Percentiles rank a stretch among this genome's conserved stretches.
Conservation (phyloP, 1,284 basidiomycete species). For the Malassezia restricta region DNA sequence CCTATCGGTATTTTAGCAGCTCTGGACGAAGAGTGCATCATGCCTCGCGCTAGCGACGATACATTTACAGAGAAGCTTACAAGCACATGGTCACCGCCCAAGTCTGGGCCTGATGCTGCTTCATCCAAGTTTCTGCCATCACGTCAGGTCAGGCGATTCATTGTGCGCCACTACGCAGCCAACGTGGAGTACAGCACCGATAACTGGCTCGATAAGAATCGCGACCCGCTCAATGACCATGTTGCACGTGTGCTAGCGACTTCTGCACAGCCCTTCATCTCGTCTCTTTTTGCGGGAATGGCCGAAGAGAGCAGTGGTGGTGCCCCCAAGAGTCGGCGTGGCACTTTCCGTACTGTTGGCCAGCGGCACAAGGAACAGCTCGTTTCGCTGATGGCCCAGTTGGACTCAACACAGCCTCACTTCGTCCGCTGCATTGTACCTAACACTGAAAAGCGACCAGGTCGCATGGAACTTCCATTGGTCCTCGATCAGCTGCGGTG, state of each 20-base stretch:
- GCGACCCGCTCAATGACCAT: conserved; percentile 95
- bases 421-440: conserved; percentile 98
- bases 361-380: conserved; percentile 96
- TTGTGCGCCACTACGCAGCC: conserved; percentile 91
- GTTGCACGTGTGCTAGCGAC: conserved; percentile 74
- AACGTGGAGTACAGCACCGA: conserved; percentile 91
- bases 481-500: conserved; percentile 93
- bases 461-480: conserved; percentile 79
- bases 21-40: conserved; percentile 96
- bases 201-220: conserved; percentile 98
- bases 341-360: conserved; percentile 88
- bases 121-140: conserved; percentile 67
- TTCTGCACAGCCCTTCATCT: conserved; percentile 71
- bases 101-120: conserved; percentile 26
- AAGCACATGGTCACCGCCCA: conserved; percentile 30
- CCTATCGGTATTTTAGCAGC: conserved; percentile 82
- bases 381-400: conserved; percentile 75
- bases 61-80: conserved; percentile 86
- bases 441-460: conserved; percentile 81
- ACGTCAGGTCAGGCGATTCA: conserved; percentile 82
- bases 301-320: conserved; percentile 54
- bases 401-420: conserved; percentile 89
- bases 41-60: conserved; percentile 90
- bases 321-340: conserved; percentile 69
- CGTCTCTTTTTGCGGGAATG: conserved; percentile 73